Percentiles rank a stretch among this genome's conserved stretches.
phyloP scores from a whole-genome alignment of 2,329 filamentous ascomycete species.

The Verticillium tricorpus region DNA sequence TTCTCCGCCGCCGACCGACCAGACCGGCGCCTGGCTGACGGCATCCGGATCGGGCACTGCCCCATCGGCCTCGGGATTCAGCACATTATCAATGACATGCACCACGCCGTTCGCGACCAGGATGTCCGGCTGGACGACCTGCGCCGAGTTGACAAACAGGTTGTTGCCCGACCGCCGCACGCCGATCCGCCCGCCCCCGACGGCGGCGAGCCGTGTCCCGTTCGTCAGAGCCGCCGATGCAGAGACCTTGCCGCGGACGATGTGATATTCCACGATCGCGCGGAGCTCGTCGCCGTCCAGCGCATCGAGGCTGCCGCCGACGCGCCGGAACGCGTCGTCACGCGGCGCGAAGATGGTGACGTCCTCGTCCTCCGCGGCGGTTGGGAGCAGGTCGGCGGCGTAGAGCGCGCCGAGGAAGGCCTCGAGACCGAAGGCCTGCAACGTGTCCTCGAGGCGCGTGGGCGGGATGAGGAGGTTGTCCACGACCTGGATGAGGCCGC shows the following conservation, averaged over 20 bases:
- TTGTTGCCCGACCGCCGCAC: conserved; percentile 35
- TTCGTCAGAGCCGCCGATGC: conserved; percentile 38
- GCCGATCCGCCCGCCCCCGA: conserved; percentile 29
- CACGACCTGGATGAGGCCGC: conserved; percentile 47
- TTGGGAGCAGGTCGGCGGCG: conserved; percentile 28
- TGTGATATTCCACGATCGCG: conserved; percentile 50
- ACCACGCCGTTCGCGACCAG: conserved; percentile 54
- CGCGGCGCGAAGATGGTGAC: conserved; percentile 53
- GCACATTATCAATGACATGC: conserved; percentile 51
- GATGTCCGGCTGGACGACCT: conserved; percentile 47
- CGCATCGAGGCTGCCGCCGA: conserved; percentile 36
- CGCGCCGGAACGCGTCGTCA: conserved; percentile 45
- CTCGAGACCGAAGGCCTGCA: conserved; percentile 30
- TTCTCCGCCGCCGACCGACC: conserved; percentile 13
- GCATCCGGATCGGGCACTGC: conserved; percentile 30
- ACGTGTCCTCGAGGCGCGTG: conserved; percentile 27
- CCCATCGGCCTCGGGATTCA: conserved; percentile 35
- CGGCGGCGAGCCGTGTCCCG: conserved; percentile 25
- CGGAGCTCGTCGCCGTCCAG: conserved; percentile 34
- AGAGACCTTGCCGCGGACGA: conserved; percentile 47
- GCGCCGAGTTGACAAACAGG: conserved; percentile 49
- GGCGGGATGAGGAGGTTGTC: conserved; percentile 49
- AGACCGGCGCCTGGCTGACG: conserved; percentile 28
- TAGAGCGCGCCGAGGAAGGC: conserved; percentile 36
- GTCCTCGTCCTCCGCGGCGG: conserved; percentile 37